Evolutionary conservation across 257 asterid species (phyloP).

Genomic region (Fraxinus americana): DNA sequence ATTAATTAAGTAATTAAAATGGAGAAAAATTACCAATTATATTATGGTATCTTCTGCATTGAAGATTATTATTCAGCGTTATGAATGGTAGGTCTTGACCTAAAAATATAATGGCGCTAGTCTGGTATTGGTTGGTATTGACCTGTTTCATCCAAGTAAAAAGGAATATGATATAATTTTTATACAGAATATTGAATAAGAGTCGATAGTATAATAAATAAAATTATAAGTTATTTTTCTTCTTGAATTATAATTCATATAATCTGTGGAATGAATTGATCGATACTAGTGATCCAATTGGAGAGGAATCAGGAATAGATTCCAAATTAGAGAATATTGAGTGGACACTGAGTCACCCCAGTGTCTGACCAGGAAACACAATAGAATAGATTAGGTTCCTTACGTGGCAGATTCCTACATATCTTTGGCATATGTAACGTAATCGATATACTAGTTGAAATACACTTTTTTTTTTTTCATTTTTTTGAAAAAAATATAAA

Average conservation of each 20-base stretch:
- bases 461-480: no score
- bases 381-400: slow-evolving; percentile 15
- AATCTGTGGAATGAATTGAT: neutral
- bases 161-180: no score
- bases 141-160: no score
- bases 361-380: slow-evolving; percentile 34
- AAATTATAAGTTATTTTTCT: neutral
- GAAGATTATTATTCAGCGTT: neutral
- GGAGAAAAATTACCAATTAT: neutral
- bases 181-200: neutral
- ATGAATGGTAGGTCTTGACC: slow-evolving; percentile 24
- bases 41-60: neutral
- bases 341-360: slow-evolving; percentile 32
- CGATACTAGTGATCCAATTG: neutral
- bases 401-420: neutral
- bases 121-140: neutral
- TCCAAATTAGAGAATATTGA: slow-evolving; percentile 31
- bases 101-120: neutral
- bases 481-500: no score
- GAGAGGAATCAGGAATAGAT: slow-evolving; percentile 24
- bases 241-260: neutral
- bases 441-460: no score
- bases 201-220: no score
- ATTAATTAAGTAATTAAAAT: no score
- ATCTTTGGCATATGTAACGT: neutral